Base-by-base conservation (phyloP, 1,284 basidiomycete species). In the Moesziomyces antarcticus region DNA sequence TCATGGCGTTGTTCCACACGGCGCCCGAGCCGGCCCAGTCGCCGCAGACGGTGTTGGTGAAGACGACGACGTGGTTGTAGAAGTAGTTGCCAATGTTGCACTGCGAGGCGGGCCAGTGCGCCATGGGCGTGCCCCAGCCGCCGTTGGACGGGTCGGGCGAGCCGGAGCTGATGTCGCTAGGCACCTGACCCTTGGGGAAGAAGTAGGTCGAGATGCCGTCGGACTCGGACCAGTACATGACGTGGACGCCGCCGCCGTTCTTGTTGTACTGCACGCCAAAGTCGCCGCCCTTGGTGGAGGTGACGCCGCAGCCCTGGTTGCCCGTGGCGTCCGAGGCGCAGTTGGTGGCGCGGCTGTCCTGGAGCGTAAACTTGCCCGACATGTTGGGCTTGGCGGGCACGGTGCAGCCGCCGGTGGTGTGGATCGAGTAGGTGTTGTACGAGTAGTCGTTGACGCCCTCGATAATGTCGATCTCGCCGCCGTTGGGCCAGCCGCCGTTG, bases 291-390 rank as follows among this genome's bases (percentile, higher is more conserved):
- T 86, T 50, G 72, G 80, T 42, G 73, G 88, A 74, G 24, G 85
- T 78, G 22, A 91, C 90, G n/a, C 89, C 89, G 73, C 91, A 92
- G 0, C 90, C 90, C 0, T 87, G 82, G 75, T 92, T 92, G 76
- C 74, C 85, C 75, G 88, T 88, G 30, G 85, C 76, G 24, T 86
- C 86, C 5, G 86, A 85, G 63, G 90, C 86, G 77, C 91, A 93
- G 74, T 90, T 85, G 27, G 84, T 86, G 7, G 79, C 78, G 84
- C 86, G 46, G 45, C 16, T 41, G 43, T 47, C 56, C 27, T 55
- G 47, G 6, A 66, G 49, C 11, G 72, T 63, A 20, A 75, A 70
- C 51, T 66, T 73, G 50, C 67, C 73, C 21, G 56, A 56, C 72
- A 72, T 72, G 27, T 62, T 50, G 47, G 50, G 40, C 5, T 59